Evolutionary conservation across 208 protist species (phyloP), one percentile per base, ranked within the genome.

Genomic region (Porcisia hertigi): DNA sequence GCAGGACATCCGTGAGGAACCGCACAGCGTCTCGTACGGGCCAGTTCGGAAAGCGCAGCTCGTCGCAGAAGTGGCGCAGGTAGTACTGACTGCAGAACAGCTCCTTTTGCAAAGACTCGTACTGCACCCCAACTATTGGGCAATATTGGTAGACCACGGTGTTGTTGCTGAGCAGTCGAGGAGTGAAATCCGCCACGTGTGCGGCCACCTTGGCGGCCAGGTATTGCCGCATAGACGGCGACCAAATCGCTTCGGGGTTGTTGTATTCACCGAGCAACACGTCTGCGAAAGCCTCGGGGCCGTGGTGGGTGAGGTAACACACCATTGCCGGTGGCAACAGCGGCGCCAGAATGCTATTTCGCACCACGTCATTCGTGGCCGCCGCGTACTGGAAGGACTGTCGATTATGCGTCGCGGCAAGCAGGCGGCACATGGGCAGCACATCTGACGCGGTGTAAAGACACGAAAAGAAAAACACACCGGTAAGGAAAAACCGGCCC

Each of bases 41-140:
- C 98, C 98, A 99, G 73, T 97, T 90, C 7, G 95, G 94, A 82
- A 97, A 98, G 58, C 81, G 76, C 23, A 78, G 45, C 43, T 89
- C 88, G 77, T 99, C 94, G 76, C 97, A 98, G 30, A 99, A 88
- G 85, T 98, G 94, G 34, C 94, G 87, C 34, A 99, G 83, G 82
- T 99, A 99, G 84, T 98, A 99, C 23, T 94, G 84, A 47, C 86
- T 86, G 80, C 98, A 99, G 79, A 98, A 99, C 6, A 99, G 85
- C 76, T 99, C 98, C 57, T 90, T 58, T 70, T 93, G 79, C 12
- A 99, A 87, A 55, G 90, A 73, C 55, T 87, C 86, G 76, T 98
- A 99, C 23, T 86, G 76, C n/a, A 99, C 79, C 14, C 71, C 79
- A 3, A 93, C 90, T 57, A 98, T 98, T 16, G 98, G 98, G 71